Base-by-base conservation (phyloP, 148 eudicot genomes). In the Vaccinium macrocarpon region DNA sequence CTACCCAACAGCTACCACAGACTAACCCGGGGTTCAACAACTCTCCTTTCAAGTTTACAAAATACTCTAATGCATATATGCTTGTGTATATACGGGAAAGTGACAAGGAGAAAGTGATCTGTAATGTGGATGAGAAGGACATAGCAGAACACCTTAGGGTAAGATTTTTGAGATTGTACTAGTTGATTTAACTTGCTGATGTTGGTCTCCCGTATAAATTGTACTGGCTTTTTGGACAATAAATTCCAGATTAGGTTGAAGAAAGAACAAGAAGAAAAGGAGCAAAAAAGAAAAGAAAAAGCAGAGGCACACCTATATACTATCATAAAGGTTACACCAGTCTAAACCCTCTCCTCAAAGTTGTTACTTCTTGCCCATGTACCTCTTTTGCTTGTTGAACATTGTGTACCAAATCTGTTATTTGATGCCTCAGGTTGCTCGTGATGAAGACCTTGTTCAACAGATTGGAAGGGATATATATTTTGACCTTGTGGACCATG, bases 401-500 rank as follows among this genome's bases (percentile, higher is more conserved):
- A 81, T 81, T 80, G 14, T 53, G 29, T 78, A 53, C 49, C 48
- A 71, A 25, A 82, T 84, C 82, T 4, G 53, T 73, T 84, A 52
- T 88, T 83, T 48, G 51, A 72, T 83, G 35, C 62, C 46, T 85
- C 35, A 95, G 99, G 95, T 96, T 89, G 99, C 99, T 59, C 93
- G 97, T 62, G 99, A 96, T 90, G 94, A 91, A 80, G 98, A 95
- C 75, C 92, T 96, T 84, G 81, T 85, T 53, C 95, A 92, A 82
- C 99, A 96, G 89, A 92, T 96, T 77, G 99, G 99, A 61, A 90
- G 88, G 83, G 96, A 94, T 88, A 87, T 96, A 82, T 91, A 91
- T 87, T 96, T 96, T 88, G 99, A 96, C 92, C 96, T 96, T 80
- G 99, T 96, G 46, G 96, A 96, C 83, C 99, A 96, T 89, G 99